Evolutionary conservation across 345 rosid species (phyloP), one percentile per base, ranked within the genome.

Genomic region (Iberis pinnata): DNA sequence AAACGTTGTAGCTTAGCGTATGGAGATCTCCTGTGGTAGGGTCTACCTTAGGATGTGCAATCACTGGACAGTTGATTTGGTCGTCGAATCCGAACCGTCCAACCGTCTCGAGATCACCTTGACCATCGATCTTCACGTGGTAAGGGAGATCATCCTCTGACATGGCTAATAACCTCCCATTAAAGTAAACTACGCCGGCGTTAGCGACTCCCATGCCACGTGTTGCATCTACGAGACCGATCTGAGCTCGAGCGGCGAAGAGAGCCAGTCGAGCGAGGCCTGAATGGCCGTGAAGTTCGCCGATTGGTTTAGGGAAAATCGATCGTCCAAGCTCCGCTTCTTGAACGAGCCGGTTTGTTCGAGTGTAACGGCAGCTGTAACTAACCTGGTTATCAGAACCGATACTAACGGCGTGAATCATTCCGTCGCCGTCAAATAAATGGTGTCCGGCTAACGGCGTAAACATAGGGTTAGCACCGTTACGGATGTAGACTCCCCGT

Each of bases 71-170:
- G 10, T 77, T 58, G 2, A 88, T 78, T 49, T 82, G 89, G 3
- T 56, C 59, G 4, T 73, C 63, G 36, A 88, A 88, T 31, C 64
- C 50, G 68, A 70, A 88, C 58, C 84, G 76, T 22, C 83, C 77
- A 15, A 78, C 31, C 0, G 87, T 87, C 39, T 81, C 70, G 0
- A 83, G 79, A 38, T 79, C 89, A 10, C 83, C 82, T 4, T 68
- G 59, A 1, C 62, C 57, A n/a, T 65, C 53, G 68, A 83, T 66
- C 49, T 56, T 63, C 27, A 79, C 79, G 12, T 81, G 79, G 49
- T 87, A 83, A 8, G 93, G 96, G 12, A 80, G 76, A 68, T 83
- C 96, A 58, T 81, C 93, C 33, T 83, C 96, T 4, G 87, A 81
- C 93, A 87, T 78, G 64, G 93, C 93, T 46, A 87, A 56, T 32